Evolutionary conservation across 805 yeast species (phyloP), one percentile per base, ranked within the genome.

Genomic region (Alloascoidea africana): DNA sequence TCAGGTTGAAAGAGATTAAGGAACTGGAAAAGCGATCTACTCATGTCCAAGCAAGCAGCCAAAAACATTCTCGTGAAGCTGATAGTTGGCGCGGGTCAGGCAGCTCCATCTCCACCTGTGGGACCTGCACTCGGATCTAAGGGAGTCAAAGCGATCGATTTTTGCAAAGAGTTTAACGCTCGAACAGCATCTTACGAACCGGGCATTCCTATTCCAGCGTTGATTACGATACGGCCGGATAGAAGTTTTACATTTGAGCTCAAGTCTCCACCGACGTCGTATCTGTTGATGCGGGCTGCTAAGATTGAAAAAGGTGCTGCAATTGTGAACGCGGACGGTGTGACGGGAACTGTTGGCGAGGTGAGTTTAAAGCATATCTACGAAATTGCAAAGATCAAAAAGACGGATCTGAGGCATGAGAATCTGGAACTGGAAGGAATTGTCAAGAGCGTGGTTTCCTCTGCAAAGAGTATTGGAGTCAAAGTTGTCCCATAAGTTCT

Each of bases 41-140:
- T n/a, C n/a, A n/a, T n/a, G n/a, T n/a, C n/a, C n/a, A n/a, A n/a
- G n/a, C n/a, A n/a, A n/a, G n/a, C n/a, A n/a, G n/a, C n/a, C n/a
- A n/a, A n/a, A n/a, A n/a, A n/a, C n/a, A n/a, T n/a, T n/a, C n/a
- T n/a, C n/a, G 85, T 89, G 38, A 91, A 89, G 58, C 71, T 89
- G 42, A 76, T 89, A 37, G 97, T 89, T 3, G 95, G 89, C 5
- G 97, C 98, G 3, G 97, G 97, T 3, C 83, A 86, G 56, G 98
- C 98, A 0, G 91, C 96, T 2, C 97, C 98, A 33, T 79, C 96
- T 2, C 98, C 98, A 18, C 98, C 98, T 4, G 97, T 91, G 18
- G 98, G 98, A 46, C 98, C 98, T 35, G 98, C 97, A 0, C 66
- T 91, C 36, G 98, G 98, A 47, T 89, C 97, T 42, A 89, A 89